phyloP scores from a whole-genome alignment of 2,329 filamentous ascomycete species.

The Ceratocystis harringtonii region DNA sequence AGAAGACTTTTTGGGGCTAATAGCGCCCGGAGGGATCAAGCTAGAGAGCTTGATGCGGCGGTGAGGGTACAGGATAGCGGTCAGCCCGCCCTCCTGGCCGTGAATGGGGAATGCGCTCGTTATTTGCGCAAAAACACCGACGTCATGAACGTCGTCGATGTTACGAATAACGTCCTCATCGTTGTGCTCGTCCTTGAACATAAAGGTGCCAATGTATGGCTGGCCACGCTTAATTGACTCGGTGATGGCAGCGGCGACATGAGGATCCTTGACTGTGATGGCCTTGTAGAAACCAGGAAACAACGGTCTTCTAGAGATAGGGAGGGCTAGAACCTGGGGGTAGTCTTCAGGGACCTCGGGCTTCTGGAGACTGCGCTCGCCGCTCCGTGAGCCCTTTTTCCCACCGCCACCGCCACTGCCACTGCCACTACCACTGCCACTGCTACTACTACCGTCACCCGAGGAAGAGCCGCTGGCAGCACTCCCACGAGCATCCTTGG shows the following conservation, averaged over 20 bases:
- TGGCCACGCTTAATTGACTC: constrained; percentile 96
- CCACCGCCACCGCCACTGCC: constrained; percentile 18
- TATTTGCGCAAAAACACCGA: constrained; percentile 94
- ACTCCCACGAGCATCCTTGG: constrained; percentile 37
- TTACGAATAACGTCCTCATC: constrained; percentile 90
- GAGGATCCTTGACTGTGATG: constrained; percentile 85
- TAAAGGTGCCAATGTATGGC: constrained; percentile 89
- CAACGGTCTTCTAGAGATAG: constrained; percentile 80
- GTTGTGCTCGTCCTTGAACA: constrained; percentile 90
- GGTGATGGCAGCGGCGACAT: constrained; percentile 80
- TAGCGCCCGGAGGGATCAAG: constrained; percentile 52
- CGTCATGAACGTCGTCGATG: constrained; percentile 81
- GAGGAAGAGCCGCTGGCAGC: constrained; percentile 38
- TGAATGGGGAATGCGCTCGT: constrained; percentile 89
- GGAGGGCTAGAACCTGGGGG: constrained; percentile 93
- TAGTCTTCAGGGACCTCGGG: constrained; percentile 87
- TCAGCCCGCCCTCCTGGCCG: constrained; percentile 71
- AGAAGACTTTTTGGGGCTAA: constrained; percentile 33
- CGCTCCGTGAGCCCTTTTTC: constrained; percentile 30
- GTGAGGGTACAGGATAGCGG: constrained; percentile 90
- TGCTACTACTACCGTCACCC: constrained; percentile 19
- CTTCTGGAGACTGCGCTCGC: constrained; percentile 69
- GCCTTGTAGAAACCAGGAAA: constrained; percentile 99
- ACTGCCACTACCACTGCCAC: neutral
- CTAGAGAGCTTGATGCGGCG: constrained; percentile 82